Evolutionary conservation across 495 filamentous ascomycete species (phyloP).

Genomic region (Platismatia glauca): DNA sequence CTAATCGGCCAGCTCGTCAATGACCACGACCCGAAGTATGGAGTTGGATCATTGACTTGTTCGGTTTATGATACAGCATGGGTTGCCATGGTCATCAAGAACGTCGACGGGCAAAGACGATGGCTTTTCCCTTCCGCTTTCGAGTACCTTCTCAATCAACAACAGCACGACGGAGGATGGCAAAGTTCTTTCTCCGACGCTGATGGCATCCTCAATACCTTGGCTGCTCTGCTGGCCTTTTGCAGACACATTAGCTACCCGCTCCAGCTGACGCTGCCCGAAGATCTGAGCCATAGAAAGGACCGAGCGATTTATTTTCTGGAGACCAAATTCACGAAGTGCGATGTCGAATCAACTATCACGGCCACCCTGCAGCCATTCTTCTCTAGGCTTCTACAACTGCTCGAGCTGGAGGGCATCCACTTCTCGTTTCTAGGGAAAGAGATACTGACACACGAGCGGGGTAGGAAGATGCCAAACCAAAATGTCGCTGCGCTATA

Average conservation of each 20-base stretch:
- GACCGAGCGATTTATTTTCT: conserved; percentile 21
- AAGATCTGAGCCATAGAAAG: conserved; percentile 14
- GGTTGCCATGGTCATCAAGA: conserved; percentile 36
- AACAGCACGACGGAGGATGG: conserved; percentile 29
- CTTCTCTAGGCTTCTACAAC: conserved; percentile 26
- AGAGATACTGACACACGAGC: conserved; percentile 16
- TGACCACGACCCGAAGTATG: conserved; percentile 22
- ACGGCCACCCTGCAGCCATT: conserved; percentile 31
- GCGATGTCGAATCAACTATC: conserved; percentile 26
- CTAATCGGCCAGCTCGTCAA: conserved; percentile 16
- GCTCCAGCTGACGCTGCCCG: conserved; percentile 2
- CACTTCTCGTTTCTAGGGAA: conserved; percentile 26
- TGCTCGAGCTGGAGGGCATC: conserved; percentile 14
- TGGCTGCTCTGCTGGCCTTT: conserved; percentile 29
- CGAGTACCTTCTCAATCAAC: conserved; percentile 24
- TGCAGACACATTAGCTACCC: conserved; percentile 17
- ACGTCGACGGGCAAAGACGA: conserved; percentile 6
- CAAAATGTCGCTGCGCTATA: conserved; percentile 34
- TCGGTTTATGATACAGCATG: conserved; percentile 41
- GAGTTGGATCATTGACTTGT: conserved; percentile 27
- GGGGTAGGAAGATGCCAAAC: conserved; percentile 10
- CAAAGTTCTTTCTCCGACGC: conserved; percentile 21
- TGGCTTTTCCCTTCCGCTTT: conserved; percentile 36
- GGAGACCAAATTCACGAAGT: conserved; percentile 23
- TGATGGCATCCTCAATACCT: conserved; percentile 33